Base-by-base conservation (phyloP, 1,284 basidiomycete genomes). In the Tilletiaria anomala region DNA sequence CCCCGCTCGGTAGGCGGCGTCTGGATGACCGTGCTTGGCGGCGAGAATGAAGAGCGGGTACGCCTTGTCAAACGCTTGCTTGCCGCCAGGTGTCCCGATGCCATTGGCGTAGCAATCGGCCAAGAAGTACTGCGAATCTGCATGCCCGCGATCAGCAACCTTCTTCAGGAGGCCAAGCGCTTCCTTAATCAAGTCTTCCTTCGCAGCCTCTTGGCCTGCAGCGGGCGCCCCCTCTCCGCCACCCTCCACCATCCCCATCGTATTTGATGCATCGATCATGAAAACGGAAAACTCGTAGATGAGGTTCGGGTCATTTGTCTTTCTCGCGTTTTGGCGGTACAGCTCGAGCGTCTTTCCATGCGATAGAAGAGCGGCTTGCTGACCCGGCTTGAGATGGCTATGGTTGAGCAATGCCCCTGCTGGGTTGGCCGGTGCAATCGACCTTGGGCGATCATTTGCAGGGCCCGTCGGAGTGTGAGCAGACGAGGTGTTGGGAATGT, bases 271-370 rank as follows among this genome's bases (percentile, higher is more conserved):
- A n/a, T n/a, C n/a, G n/a, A 97, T 82, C 83, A 94, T 89, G 73
- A 97, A 96, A 11, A 91, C 86, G 39, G 89, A 86, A 58, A 97
- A 93, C 69, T 97, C 91, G 71, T 91, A 97, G 67, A 91, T 91
- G 46, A 94, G 74, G 65, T 93, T 85, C 0, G 91, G 89, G 69
- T 97, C 88, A 71, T 94, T 88, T 0, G 88, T 93, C 73, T 96
- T 97, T 72, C 93, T 94, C 19, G 91, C 91, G 67, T 97, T 97
- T 35, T 82, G 78, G 33, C 93, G 82, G 72, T 97, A 97, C 44
- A 93, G 79, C 68, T 94, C 87, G 47, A 97, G 78, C 3, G 91
- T 97, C 54, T 84, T 84, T 69, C 87, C 84, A 69, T 94, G 85
- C 1, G 84, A 86, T 48, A 96, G 78, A 6, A 97, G 76, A 6